Conservation (phyloP, 2,329 filamentous ascomycete species). For the Fusarium temperatum region DNA sequence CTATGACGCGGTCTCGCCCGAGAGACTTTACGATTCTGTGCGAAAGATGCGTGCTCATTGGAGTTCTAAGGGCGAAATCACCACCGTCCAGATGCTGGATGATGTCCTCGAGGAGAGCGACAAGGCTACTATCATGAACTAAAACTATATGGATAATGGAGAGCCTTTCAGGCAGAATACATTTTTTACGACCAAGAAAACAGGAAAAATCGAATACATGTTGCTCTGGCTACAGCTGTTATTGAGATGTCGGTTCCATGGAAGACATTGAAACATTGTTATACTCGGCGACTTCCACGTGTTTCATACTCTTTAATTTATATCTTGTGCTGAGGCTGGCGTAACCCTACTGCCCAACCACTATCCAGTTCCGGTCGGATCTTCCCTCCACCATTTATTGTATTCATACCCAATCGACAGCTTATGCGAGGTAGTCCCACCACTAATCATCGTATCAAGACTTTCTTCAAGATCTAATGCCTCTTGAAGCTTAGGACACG, state of each 20-base stretch:
- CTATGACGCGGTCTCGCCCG: not conserved
- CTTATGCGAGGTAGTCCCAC: rapidly evolving
- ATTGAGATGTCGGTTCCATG: not conserved
- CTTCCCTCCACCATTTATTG: rapidly evolving
- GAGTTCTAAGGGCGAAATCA: rapidly evolving
- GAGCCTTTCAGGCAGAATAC: too few relatives aligned
- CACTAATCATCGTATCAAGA: rapidly evolving
- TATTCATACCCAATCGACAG: not conserved
- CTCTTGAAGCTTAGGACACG: slow-evolving; percentile 4
- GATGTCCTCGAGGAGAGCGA: not conserved
- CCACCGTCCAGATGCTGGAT: not conserved
- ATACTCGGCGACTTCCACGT: not conserved
- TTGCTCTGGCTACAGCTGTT: not conserved
- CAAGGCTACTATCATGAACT: not conserved
- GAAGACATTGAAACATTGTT: not conserved
- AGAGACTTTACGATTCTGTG: not conserved
- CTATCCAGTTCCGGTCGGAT: too few relatives aligned
- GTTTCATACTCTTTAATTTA: not conserved
- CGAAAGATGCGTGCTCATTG: not conserved
- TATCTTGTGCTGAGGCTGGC: not conserved
- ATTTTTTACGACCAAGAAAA: too few relatives aligned
- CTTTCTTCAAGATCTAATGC: rapidly evolving
- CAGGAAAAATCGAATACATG: too few relatives aligned
- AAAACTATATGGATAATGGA: not conserved
- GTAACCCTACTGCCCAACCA: not conserved